Conservation (phyloP, 345 rosid species). For the Adansonia digitata region DNA sequence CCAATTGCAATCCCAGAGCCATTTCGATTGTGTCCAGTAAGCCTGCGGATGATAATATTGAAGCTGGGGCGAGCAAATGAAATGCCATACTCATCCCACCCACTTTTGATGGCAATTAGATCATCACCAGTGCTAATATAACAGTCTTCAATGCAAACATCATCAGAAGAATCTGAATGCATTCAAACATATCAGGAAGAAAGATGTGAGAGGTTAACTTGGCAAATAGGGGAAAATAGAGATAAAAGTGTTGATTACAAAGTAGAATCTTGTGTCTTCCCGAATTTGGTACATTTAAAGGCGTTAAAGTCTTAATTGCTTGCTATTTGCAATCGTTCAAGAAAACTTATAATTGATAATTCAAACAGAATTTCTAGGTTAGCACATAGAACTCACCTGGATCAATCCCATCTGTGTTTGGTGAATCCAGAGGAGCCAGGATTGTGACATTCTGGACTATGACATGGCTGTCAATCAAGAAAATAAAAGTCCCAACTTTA, state of each 20-base stretch:
- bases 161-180: conserved; percentile 70
- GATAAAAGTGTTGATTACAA: neutral
- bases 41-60: conserved; percentile 60
- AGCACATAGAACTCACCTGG: conserved; percentile 56
- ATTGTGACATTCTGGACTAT: conserved; percentile 77
- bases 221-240: neutral
- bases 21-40: conserved; percentile 59
- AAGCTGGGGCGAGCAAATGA: conserved; percentile 70
- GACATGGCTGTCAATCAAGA: conserved; percentile 71
- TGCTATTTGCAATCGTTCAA: neutral
- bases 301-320: neutral
- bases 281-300: neutral
- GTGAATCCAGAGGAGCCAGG: conserved; percentile 90
- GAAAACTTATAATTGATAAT: neutral
- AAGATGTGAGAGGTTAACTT: neutral
- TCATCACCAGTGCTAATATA: conserved; percentile 91
- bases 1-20: conserved; percentile 89
- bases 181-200: conserved; percentile 10
- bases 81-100: conserved; percentile 98
- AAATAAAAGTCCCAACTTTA: conserved; percentile 34
- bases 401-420: conserved; percentile 95
- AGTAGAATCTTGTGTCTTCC: neutral
- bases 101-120: conserved; percentile 83
- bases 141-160: conserved; percentile 92
- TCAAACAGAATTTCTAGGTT: neutral